phyloP scores from a whole-genome alignment of 1,284 basidiomycete species.

The Ceratobasidium sp. region DNA sequence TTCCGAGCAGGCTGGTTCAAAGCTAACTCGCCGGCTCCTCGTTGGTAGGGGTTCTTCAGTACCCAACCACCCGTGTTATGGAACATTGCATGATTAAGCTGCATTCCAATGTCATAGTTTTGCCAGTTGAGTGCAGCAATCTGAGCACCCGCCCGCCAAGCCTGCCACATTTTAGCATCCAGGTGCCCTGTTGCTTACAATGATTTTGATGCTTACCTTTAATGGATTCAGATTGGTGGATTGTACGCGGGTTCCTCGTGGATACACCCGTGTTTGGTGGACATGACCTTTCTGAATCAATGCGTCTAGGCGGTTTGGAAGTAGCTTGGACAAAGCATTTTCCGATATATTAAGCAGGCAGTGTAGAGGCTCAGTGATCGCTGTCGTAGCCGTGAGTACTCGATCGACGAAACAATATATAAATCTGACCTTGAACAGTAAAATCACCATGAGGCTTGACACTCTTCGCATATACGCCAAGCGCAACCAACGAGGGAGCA shows the following conservation, averaged over 20 bases:
- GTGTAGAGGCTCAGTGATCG: slow-evolving; percentile 46
- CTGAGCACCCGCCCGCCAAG: slow-evolving; percentile 50
- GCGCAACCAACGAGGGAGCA: slow-evolving; percentile 25
- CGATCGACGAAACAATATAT: neutral
- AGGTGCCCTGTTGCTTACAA: slow-evolving; percentile 46
- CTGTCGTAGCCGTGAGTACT: neutral
- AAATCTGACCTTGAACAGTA: slow-evolving; percentile 7
- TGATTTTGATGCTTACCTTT: slow-evolving; percentile 23
- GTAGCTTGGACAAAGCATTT: slow-evolving; percentile 47
- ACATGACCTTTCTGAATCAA: slow-evolving; percentile 49
- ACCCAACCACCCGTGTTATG: slow-evolving; percentile 35
- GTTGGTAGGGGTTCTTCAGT: slow-evolving; percentile 12
- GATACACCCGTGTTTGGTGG: slow-evolving; percentile 53
- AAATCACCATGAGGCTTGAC: slow-evolving; percentile 41
- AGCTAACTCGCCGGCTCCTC: neutral
- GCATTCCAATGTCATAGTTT: slow-evolving; percentile 48
- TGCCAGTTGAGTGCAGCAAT: slow-evolving; percentile 55
- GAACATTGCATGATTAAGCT: slow-evolving; percentile 54
- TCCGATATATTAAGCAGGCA: slow-evolving; percentile 51
- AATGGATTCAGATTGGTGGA: slow-evolving; percentile 39
- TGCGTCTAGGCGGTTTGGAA: slow-evolving; percentile 45
- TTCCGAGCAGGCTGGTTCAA: slow-evolving; percentile 9
- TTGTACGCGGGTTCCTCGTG: slow-evolving; percentile 48
- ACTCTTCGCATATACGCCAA: slow-evolving; percentile 40
- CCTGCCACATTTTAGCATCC: neutral